phyloP scores from a whole-genome alignment of 75 land plant genomes.

The Selaginella tamariscina region DNA sequence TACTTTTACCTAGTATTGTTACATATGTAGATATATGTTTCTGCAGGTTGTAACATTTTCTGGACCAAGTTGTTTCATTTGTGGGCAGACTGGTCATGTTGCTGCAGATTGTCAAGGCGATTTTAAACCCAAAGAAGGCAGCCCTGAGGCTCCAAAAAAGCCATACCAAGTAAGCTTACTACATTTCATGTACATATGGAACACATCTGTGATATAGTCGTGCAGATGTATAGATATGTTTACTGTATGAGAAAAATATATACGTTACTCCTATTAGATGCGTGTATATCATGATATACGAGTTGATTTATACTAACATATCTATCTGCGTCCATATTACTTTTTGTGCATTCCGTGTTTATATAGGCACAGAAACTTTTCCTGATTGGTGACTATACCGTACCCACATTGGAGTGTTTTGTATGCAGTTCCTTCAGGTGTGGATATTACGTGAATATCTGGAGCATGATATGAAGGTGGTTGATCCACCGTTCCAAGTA shows the following conservation, averaged over 20 bases:
- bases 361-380: too few species aligned
- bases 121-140: background rate
- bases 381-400: background rate
- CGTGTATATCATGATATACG: too few species aligned
- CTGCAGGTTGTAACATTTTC: constrained; percentile 65
- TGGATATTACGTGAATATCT: constrained; percentile 93
- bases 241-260: too few species aligned
- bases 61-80: constrained; percentile 84
- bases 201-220: too few species aligned
- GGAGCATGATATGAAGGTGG: constrained; percentile 67
- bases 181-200: too few species aligned
- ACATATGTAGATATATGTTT: too few species aligned
- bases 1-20: too few species aligned
- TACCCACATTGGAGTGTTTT: background rate
- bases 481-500: constrained; percentile 54
- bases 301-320: too few species aligned
- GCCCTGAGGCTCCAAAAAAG: constrained; percentile 36
- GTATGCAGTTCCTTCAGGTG: constrained; percentile 78
- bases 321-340: too few species aligned
- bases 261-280: too few species aligned
- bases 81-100: constrained; percentile 90
- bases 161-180: constrained; percentile 63
- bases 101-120: constrained; percentile 88
- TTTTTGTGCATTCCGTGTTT: too few species aligned
- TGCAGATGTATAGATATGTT: too few species aligned